These are phyloP conservation scores for Lactarius akahatsu DNA, from an alignment of 768 basidiomycete genomes.

Conservation along the genomic window DNA sequence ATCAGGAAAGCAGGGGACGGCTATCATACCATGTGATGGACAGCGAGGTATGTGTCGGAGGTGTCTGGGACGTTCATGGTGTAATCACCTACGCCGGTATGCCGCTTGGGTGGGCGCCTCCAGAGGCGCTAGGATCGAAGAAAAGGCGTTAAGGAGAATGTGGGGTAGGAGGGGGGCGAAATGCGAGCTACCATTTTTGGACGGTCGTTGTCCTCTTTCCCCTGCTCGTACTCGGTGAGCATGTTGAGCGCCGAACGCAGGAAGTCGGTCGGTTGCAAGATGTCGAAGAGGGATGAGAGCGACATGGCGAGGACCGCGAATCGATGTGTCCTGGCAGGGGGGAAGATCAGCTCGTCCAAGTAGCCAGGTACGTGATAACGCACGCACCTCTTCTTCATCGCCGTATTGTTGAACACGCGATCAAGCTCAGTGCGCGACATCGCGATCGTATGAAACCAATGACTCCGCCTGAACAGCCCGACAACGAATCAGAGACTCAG, in stretches of 20 bases:
- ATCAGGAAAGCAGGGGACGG: background rate
- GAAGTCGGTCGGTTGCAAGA: slow-evolving; percentile 76
- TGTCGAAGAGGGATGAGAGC: slow-evolving; percentile 76
- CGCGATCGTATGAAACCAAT: slow-evolving; percentile 88
- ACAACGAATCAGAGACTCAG: background rate
- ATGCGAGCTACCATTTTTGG: slow-evolving; percentile 59
- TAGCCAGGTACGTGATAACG: slow-evolving; percentile 26
- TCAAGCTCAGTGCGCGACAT: slow-evolving; percentile 74
- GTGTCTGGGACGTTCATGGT: slow-evolving; percentile 58
- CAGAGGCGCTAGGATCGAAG: slow-evolving; percentile 47
- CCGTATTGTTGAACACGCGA: slow-evolving; percentile 65
- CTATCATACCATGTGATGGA: slow-evolving; percentile 69
- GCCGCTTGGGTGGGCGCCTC: slow-evolving; percentile 55
- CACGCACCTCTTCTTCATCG: slow-evolving; percentile 76
- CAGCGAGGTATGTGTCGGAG: slow-evolving; percentile 68
- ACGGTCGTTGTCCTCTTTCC: slow-evolving; percentile 70
- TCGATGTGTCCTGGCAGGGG: slow-evolving; percentile 62
- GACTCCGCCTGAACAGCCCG: slow-evolving; percentile 55
- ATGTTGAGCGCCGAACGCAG: slow-evolving; percentile 71
- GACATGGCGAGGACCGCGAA: slow-evolving; percentile 88
- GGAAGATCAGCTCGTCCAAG: background rate
- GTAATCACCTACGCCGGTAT: slow-evolving; percentile 57
- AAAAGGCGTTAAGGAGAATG: slow-evolving; percentile 3
- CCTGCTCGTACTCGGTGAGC: slow-evolving; percentile 74
- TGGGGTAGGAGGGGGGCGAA: background rate